Evolutionary conservation across 169 alveolate species (phyloP), one percentile per base, ranked within the genome.

Genomic region (Eimeria sp.): DNA sequence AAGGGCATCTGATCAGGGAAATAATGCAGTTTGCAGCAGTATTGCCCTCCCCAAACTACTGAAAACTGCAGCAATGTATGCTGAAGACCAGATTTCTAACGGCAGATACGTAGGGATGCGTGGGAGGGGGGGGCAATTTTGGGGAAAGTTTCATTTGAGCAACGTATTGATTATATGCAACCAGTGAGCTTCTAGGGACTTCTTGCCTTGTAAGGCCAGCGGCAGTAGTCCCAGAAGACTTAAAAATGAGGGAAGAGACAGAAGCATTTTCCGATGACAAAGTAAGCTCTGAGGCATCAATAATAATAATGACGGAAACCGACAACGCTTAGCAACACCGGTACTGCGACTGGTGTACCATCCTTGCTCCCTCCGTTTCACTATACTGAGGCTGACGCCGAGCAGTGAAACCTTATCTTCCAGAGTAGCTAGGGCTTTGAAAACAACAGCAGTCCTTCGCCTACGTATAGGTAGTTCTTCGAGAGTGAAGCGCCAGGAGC

Each of bases 131-230:
- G n/a, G 88, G n/a, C 88, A 49, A 40, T 25, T 47, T 27, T 47
- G 65, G 20, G 65, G 88, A 10, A 45, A 25, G 61, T 20, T 2
- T 45, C 20, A 5, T 47, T 20, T 22, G 7, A 22, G 45, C 25
- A 20, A 67, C 9, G 49, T 27, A 11, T 1, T 67, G 16, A 51
- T 22, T 7, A 43, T 27, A 47, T 27, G 49, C 49, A 45, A 51
- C 30, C 65, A n/a, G 47, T 45, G 14, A 11, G 58, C 11, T 78
- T 25, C n/a, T 22, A 51, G 45, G 67, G 43, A 51, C 0, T 87
- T 22, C 94, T 87, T 87, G 72, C 94, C 94, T 43, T 87, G 5
- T 14, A 65, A 63, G 16, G 45, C n/a, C 67, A 51, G 43, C 67
- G 40, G 73, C 25, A 87, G 63, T 45, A 87, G 67, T 49, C 65